Evolutionary conservation across 345 rosid species (phyloP).

Genomic region (Euphorbia tirucalli): DNA sequence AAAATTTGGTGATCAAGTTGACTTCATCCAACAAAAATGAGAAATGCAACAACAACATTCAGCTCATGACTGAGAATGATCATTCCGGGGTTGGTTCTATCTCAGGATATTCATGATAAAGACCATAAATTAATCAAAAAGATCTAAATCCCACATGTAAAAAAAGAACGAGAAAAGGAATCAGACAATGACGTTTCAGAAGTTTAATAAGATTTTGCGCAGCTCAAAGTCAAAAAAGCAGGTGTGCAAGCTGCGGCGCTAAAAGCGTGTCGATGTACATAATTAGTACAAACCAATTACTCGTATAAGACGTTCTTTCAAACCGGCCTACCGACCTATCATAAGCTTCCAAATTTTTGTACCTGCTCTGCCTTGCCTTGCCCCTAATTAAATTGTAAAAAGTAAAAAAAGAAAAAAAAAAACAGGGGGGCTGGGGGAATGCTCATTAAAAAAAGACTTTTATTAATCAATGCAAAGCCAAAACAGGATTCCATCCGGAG

Average conservation of each 20-base stretch:
- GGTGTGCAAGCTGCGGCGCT: background rate
- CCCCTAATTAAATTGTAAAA: too few species aligned
- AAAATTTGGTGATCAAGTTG: too few species aligned
- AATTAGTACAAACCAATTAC: too few species aligned
- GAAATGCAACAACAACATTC: too few species aligned
- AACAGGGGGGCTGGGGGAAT: too few species aligned
- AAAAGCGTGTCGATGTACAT: background rate
- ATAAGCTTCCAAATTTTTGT: background rate
- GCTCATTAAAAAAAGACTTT: too few species aligned
- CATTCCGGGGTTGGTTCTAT: too few species aligned
- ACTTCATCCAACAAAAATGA: too few species aligned
- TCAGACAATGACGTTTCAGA: background rate
- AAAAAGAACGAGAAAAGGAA: too few species aligned
- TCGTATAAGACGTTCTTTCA: background rate
- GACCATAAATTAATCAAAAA: background rate
- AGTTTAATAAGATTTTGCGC: background rate
- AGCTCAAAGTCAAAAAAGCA: constrained; percentile 15
- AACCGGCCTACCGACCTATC: background rate
- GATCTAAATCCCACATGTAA: background rate
- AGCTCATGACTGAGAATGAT: background rate
- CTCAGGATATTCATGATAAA: background rate
- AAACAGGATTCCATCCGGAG: background rate
- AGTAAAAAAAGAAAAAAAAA: too few species aligned
- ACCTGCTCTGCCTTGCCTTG: too few species aligned
- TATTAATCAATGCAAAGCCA: too few species aligned